These are phyloP conservation scores for Ustilaginoidea virens DNA, from an alignment of 2,329 filamentous ascomycete species.

Conservation along the genomic window DNA sequence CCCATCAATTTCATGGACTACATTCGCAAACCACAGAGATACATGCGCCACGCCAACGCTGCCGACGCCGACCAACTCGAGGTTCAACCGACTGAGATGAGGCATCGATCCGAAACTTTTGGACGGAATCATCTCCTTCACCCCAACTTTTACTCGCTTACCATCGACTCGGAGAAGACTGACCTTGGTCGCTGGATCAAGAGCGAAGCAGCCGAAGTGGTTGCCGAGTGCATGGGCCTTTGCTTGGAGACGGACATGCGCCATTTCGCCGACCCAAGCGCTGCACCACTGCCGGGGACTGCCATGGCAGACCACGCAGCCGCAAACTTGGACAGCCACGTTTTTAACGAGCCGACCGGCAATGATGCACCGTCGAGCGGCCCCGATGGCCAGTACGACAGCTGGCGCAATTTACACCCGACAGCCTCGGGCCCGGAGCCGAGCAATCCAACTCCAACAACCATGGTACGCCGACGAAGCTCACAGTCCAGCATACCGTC, in stretches of 20 bases:
- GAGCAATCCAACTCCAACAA: conserved; percentile 21
- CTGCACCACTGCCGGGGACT: not conserved
- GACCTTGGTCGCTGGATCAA: conserved; percentile 67
- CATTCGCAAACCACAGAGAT: conserved; percentile 67
- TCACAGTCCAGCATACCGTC: conserved; percentile 39
- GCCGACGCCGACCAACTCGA: conserved; percentile 59
- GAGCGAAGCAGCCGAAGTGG: conserved; percentile 63
- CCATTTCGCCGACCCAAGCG: conserved; percentile 10
- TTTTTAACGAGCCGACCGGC: conserved; percentile 21
- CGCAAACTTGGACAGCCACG: conserved; percentile 19
- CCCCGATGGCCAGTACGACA: conserved; percentile 21
- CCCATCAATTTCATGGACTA: conserved; percentile 80
- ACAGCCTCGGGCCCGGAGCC: conserved; percentile 29
- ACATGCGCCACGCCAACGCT: conserved; percentile 57
- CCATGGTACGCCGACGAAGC: conserved; percentile 19
- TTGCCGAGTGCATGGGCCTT: conserved; percentile 65
- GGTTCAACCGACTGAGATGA: conserved; percentile 62
- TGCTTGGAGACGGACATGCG: conserved; percentile 22
- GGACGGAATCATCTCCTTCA: conserved; percentile 60
- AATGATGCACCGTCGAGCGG: conserved; percentile 15
- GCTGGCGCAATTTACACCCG: conserved; percentile 39
- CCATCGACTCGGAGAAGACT: conserved; percentile 63
- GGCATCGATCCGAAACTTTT: conserved; percentile 60
- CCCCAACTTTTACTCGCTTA: conserved; percentile 71
- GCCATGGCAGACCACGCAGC: conserved; percentile 16